phyloP scores from a whole-genome alignment of 768 basidiomycete genomes.

The Dentipellis fragilis region DNA sequence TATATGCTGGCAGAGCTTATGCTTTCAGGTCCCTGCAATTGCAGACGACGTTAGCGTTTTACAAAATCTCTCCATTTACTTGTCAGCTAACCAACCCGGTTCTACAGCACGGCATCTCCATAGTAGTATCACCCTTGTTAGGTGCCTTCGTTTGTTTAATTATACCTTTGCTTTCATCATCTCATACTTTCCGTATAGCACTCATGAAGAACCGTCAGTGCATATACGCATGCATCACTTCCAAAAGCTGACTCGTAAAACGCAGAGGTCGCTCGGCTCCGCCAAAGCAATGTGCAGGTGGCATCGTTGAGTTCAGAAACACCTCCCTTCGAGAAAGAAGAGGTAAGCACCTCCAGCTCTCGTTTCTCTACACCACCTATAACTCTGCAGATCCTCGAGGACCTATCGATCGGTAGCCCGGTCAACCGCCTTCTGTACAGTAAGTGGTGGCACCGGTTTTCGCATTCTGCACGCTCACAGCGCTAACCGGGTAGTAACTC shows the following conservation, averaged over 20 bases:
- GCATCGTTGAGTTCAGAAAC: slow-evolving; percentile 64
- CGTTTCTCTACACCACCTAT: background rate
- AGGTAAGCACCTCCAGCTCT: slow-evolving; percentile 27
- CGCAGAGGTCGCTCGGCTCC: slow-evolving; percentile 56
- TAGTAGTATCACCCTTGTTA: slow-evolving; percentile 70
- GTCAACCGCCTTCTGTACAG: slow-evolving; percentile 61
- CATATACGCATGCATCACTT: too few species aligned
- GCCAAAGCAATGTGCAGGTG: slow-evolving; percentile 42
- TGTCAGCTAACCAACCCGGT: background rate
- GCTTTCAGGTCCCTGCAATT: slow-evolving; percentile 77
- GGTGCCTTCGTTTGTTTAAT: slow-evolving; percentile 30
- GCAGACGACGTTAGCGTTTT: slow-evolving; percentile 39
- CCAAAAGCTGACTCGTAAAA: background rate
- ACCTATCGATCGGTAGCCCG: slow-evolving; percentile 51
- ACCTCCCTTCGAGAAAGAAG: slow-evolving; percentile 35
- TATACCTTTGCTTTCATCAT: background rate
- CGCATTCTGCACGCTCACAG: too few species aligned
- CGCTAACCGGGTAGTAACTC: slow-evolving; percentile 43
- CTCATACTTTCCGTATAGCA: slow-evolving; percentile 30
- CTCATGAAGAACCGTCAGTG: slow-evolving; percentile 73
- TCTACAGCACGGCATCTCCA: slow-evolving; percentile 52
- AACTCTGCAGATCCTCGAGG: slow-evolving; percentile 42
- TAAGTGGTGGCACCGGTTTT: slow-evolving; percentile 22
- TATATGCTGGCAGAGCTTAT: slow-evolving; percentile 47
- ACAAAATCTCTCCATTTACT: background rate